Base-by-base conservation (phyloP, 2,329 filamentous ascomycete species). In the Colletotrichum sp. region DNA sequence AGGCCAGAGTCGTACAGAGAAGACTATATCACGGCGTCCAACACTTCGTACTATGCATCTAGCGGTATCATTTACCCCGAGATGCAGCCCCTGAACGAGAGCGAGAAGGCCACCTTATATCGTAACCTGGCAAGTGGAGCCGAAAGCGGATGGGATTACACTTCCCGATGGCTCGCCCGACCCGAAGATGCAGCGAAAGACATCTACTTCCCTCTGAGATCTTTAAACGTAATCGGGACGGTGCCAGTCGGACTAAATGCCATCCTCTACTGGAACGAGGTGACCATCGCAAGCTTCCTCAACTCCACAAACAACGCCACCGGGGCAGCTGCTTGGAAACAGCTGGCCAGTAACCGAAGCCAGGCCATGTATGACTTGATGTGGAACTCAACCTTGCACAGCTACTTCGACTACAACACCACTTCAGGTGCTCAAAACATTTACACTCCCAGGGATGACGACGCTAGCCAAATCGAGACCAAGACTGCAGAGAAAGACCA, bases 321-420 rank as follows among this genome's bases (percentile, higher is more conserved):
- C 1, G 88, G 85, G 2, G 89, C 90, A 4, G 82, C 84, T 9
- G 78, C 84, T 12, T 94, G 91, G 88, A 83, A 85, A 8, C 79
- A 85, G 6, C 82, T 86, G 7, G 92, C 92, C 15, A 80, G 82
- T 5, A 83, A 86, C 34, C 89, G 93, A 76, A 91, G 90, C 82
- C 87, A 89, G 59, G 92, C 91, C 77, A 94, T 94, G 89, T 89
- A 90, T 64, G 85, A 87, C 1, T 82, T 94, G 62, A 87, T 94
- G 83, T 94, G 92, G 92, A 93, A 93, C 82, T 84, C 88, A 34
- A 91, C 90, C 8, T 87, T 91, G 76, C 90, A 86, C 82, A 89
- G 88, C 82, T 94, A 93, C 85, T 94, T 94, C 80, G 93, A 94
- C 86, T 94, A 91, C 86, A 94, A 94, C 84, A 77, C 92, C 34